Percentiles rank a stretch among this genome's conserved stretches.
Evolutionary conservation across 345 rosid species (phyloP).

Genomic region (Hibiscus syriacus): DNA sequence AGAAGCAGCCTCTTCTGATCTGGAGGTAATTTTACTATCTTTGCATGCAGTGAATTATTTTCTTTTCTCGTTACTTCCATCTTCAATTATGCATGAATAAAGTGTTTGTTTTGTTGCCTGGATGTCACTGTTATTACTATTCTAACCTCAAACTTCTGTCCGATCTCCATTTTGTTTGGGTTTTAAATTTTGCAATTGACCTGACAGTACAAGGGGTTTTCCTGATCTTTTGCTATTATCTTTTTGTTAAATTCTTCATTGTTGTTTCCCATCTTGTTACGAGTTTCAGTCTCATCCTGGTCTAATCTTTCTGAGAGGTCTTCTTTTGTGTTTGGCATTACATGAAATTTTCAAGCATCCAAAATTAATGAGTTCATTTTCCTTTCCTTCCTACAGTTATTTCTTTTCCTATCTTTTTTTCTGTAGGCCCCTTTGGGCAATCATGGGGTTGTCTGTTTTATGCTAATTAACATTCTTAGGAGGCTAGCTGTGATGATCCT

Average conservation of each 20-base stretch:
- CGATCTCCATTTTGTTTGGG: not conserved
- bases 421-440: not conserved
- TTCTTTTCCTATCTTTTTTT: not conserved
- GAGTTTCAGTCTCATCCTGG: not conserved
- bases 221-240: not conserved
- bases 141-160: not conserved
- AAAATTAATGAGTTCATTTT: not conserved
- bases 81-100: not conserved
- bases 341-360: not conserved
- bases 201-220: not conserved
- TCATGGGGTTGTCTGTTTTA: not conserved
- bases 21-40: constrained; percentile 44
- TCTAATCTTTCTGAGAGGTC: not conserved
- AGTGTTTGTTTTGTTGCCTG: not conserved
- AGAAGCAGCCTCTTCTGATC: constrained; percentile 34
- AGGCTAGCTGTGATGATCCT: not conserved
- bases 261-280: not conserved
- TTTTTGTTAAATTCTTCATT: constrained; percentile 5
- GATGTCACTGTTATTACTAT: not conserved
- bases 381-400: not conserved
- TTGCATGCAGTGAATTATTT: not conserved
- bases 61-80: not conserved
- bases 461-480: not conserved
- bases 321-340: not conserved
- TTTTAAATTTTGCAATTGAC: not conserved